Evolutionary conservation across 495 filamentous ascomycete species (phyloP).

Genomic region (Pseudoneurospora amorphoporcata): DNA sequence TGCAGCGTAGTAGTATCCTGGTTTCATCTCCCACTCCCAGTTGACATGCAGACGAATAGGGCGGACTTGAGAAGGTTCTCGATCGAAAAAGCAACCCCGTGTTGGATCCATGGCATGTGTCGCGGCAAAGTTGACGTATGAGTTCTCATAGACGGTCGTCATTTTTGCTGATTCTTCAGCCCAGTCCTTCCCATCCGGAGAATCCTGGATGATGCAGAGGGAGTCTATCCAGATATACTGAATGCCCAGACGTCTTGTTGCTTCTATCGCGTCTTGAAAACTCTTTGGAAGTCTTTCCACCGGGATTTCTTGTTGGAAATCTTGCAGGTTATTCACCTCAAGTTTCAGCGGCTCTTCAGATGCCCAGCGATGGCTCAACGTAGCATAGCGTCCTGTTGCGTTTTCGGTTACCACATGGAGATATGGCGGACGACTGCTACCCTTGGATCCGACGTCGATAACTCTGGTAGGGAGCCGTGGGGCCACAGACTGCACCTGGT

Average conservation of each 20-base stretch:
- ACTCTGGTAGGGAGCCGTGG: background rate
- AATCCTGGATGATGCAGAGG: constrained; percentile 18
- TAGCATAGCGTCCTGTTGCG: background rate
- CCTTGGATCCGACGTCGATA: background rate
- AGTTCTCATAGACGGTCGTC: constrained; percentile 21
- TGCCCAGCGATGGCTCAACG: constrained; percentile 6
- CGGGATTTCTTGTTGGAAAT: background rate
- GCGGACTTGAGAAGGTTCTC: background rate
- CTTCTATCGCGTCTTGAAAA: constrained; percentile 18
- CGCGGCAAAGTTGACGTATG: constrained; percentile 16
- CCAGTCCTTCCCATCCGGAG: constrained; percentile 17
- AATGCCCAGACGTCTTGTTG: constrained; percentile 10
- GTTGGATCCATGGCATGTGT: background rate
- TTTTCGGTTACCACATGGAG: background rate
- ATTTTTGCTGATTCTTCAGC: constrained; percentile 23
- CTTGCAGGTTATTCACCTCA: background rate
- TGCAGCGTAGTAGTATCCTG: background rate
- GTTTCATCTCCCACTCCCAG: background rate
- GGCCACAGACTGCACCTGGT: background rate
- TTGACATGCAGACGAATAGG: background rate
- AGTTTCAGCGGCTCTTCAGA: background rate
- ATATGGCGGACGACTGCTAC: background rate
- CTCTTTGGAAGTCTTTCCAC: constrained; percentile 10
- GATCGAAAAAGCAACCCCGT: background rate
- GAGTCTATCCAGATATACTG: constrained; percentile 17